phyloP scores from a whole-genome alignment of 129 eudicot genomes.

The Scalesia atractyloides region DNA sequence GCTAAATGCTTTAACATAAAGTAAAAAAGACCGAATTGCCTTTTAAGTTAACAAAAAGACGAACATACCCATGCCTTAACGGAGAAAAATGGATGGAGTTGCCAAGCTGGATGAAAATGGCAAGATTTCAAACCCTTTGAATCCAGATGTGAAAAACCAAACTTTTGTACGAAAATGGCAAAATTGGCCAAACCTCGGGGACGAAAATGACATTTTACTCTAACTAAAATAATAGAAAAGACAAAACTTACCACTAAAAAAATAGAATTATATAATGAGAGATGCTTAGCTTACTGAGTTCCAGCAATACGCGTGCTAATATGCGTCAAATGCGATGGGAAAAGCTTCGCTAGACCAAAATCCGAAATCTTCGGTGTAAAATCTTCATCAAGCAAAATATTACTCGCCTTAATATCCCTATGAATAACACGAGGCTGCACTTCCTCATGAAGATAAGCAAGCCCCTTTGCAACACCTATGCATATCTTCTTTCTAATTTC shows the following conservation, averaged over 20 bases:
- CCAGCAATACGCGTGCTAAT: conserved; percentile 93
- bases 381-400: conserved; percentile 85
- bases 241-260: not conserved
- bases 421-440: conserved; percentile 75
- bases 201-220: too few species aligned
- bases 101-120: too few species aligned
- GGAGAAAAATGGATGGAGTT: too few species aligned
- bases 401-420: conserved; percentile 91
- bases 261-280: not conserved
- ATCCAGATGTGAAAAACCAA: too few species aligned
- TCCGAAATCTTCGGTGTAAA: conserved; percentile 85
- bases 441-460: conserved; percentile 84
- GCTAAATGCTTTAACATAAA: too few species aligned
- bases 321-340: conserved; percentile 73
- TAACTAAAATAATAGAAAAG: not conserved
- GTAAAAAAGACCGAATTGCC: too few species aligned
- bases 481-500: conserved; percentile 58
- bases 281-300: conserved; percentile 63
- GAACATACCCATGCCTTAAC: too few species aligned
- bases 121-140: too few species aligned
- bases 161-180: too few species aligned
- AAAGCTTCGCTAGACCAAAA: conserved; percentile 92
- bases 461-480: conserved; percentile 78
- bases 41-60: too few species aligned
- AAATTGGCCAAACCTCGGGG: too few species aligned